Base-by-base conservation (phyloP, 78 protist species). In the Capsaspora owczarzaki region DNA sequence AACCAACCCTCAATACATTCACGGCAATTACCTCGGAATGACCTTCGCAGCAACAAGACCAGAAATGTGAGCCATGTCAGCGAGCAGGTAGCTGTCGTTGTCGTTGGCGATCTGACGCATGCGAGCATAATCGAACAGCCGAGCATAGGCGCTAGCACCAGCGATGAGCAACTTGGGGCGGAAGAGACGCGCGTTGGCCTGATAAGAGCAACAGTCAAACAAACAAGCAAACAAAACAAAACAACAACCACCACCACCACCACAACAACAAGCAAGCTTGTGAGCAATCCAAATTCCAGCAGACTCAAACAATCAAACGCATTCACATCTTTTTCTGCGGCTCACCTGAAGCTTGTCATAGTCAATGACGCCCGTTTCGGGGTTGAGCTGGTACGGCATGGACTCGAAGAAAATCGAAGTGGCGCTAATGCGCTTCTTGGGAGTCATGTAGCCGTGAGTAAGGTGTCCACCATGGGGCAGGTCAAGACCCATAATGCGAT, bases 31-130 rank as follows among this genome's bases (percentile, higher is more conserved):
- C 66, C 66, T 56, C 66, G 61, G 40, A 6, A 61, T 75, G 68
- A 63, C 90, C 33, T 77, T 71, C 37, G 98, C 91, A 14, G 99
- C 98, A 42, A 95, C 96, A 68, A 97, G 91, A 47, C 99, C 99
- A 76, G 91, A 51, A 27, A 92, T 94, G 94, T 98, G 99, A 0
- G 99, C 99, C 99, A 98, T 97, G 86, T 98, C 99, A 46, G 87
- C 31, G 79, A 97, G 40, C 49, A 97, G 76, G 86, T 60, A 81
- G 35, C 99, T 95, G 38, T 93, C 98, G 78, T 85, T 89, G 71
- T 63, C 42, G 87, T 96, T 96, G 76, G 96, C 94, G 38, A 93
- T 82, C 87, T 87, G 77, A 33, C 99, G 87, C 90, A 95, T 46
- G 76, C 96, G 82, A 40, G n/a, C 87, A 86, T 93, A 97, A 82